Evolutionary conservation across 352 stramenopile genomes (phyloP).

Genomic region (Blastocystis sp.): DNA sequence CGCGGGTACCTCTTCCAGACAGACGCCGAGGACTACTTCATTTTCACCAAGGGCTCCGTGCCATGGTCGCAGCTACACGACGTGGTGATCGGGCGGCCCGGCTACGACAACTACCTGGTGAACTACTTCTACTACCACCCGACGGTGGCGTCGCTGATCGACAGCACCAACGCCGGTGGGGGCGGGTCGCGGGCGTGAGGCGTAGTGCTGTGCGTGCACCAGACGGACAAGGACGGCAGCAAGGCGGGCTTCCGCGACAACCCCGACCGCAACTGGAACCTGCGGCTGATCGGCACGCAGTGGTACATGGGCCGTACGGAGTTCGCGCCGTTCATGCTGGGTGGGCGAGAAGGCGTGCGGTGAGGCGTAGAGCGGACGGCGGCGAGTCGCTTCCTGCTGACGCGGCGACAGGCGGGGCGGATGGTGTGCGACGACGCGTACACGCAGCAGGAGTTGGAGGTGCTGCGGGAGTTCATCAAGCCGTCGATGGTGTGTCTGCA

Average conservation of each 20-base stretch:
- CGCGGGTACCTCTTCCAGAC: conserved; percentile 63
- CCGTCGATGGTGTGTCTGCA: conserved; percentile 57
- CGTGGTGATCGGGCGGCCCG: conserved; percentile 63
- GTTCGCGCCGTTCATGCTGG: conserved; percentile 17
- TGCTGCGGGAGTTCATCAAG: conserved; percentile 29
- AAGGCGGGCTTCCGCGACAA: conserved; percentile 65
- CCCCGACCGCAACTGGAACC: conserved; percentile 56
- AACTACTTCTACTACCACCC: conserved; percentile 55
- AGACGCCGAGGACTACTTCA: conserved; percentile 70
- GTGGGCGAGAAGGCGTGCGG: neutral
- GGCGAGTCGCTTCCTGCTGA: neutral
- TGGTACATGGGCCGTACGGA: conserved; percentile 67
- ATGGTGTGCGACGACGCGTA: conserved; percentile 20
- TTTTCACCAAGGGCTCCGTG: conserved; percentile 58
- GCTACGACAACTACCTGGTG: conserved; percentile 70
- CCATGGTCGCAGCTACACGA: conserved; percentile 18
- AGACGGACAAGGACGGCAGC: conserved; percentile 61
- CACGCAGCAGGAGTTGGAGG: neutral
- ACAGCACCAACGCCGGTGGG: conserved; percentile 57
- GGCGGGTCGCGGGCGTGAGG: neutral
- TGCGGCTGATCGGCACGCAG: conserved; percentile 26
- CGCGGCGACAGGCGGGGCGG: neutral
- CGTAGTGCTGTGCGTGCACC: conserved; percentile 61
- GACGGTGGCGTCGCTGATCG: conserved; percentile 23
- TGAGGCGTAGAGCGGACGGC: conserved; percentile 1